Conservation (phyloP, 164 flowering plant species). For the Dillenia suffruticosa region DNA sequence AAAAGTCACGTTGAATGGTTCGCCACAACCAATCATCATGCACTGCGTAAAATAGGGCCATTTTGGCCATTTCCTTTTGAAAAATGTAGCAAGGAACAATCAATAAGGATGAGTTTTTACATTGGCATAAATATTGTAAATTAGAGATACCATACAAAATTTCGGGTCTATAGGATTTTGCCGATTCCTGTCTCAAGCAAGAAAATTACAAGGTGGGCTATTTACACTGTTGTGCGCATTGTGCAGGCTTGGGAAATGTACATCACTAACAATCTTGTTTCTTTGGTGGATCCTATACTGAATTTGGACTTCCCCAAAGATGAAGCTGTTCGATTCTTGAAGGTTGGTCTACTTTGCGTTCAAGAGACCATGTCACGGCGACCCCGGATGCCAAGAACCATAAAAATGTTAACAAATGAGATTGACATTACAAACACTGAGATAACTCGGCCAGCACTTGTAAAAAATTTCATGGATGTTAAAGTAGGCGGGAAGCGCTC, state of each 20-base stretch:
- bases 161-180: too few relatives aligned
- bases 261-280: conserved; percentile 22
- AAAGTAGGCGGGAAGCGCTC: conserved; percentile 22
- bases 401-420: conserved; percentile 44
- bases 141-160: too few relatives aligned
- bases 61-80: too few relatives aligned
- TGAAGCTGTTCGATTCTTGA: conserved; percentile 47
- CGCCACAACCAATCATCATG: too few relatives aligned
- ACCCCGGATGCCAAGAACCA: conserved; percentile 45
- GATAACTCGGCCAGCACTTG: conserved; percentile 41
- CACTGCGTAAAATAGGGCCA: too few relatives aligned
- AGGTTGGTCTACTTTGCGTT: conserved; percentile 63
- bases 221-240: not conserved
- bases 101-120: too few relatives aligned
- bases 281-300: conserved; percentile 43
- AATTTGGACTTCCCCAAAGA: conserved; percentile 30
- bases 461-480: conserved; percentile 45
- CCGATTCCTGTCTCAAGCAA: too few relatives aligned
- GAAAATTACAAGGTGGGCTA: too few relatives aligned
- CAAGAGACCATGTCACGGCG: conserved; percentile 46
- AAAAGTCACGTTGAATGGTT: too few relatives aligned
- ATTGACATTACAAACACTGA: conserved; percentile 13
- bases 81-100: too few relatives aligned
- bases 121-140: too few relatives aligned
- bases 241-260: conserved; percentile 68